These are phyloP conservation scores for Cryptococcus floricola DNA, from an alignment of 1,284 basidiomycete genomes.

Conservation along the genomic window DNA sequence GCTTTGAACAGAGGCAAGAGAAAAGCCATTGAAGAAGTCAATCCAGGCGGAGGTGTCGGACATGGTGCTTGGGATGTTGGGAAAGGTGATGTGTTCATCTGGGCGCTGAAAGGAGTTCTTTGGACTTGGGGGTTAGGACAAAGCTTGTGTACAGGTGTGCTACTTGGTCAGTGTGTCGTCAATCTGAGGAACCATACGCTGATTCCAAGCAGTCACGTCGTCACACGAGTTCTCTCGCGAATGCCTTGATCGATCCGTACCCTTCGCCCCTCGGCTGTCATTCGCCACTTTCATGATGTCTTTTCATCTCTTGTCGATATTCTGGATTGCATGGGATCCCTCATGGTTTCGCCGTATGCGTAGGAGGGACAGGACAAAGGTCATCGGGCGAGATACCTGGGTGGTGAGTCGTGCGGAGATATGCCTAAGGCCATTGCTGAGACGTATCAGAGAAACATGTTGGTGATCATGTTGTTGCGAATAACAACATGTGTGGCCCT, in stretches of 20 bases:
- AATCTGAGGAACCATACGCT: no score
- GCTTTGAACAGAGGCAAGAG: conserved; percentile 29
- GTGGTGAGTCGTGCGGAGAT: conserved; percentile 20
- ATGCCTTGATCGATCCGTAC: background rate
- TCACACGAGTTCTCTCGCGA: background rate
- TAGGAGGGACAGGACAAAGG: conserved; percentile 7
- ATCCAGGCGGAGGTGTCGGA: background rate
- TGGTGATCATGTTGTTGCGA: conserved; percentile 10
- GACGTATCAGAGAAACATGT: conserved; percentile 19
- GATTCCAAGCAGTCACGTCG: no score
- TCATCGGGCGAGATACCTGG: conserved; percentile 29
- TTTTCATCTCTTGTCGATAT: conserved; percentile 22
- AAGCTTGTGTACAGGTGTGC: conserved; percentile 13
- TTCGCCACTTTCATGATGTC: background rate
- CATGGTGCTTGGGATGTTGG: background rate
- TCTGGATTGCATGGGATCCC: conserved; percentile 45
- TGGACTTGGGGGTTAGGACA: conserved; percentile 13
- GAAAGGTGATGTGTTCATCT: conserved; percentile 18
- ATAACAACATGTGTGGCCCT: background rate
- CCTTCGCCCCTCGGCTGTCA: background rate
- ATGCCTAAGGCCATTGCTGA: conserved; percentile 5
- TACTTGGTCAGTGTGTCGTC: conserved; percentile 13
- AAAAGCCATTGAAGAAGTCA: background rate
- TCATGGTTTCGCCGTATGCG: conserved; percentile 25
- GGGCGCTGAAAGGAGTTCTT: conserved; percentile 25